Base-by-base conservation (phyloP, 345 rosid species). In the Chamaenerion angustifolium region DNA sequence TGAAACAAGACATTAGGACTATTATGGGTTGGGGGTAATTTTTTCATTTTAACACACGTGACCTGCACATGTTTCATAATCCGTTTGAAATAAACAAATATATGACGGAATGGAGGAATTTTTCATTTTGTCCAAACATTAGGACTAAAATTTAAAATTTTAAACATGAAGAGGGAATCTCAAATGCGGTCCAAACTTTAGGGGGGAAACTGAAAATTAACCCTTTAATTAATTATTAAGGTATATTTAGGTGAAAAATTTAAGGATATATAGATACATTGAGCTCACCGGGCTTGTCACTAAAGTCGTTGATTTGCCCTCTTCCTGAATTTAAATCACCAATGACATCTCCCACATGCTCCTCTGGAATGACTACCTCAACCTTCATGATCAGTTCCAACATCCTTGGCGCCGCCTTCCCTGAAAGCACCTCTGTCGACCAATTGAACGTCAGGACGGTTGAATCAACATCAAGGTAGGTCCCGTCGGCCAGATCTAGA, bases 371-470 rank as follows among this genome's bases (percentile, higher is more conserved):
- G 53, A 87, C 79, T 37, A 87, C 98, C 74, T 92, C 98, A 23
- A 87, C 96, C 70, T 73, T 82, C 96, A 92, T 92, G 27, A 87
- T 71, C 19, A 96, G 96, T 55, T 92, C 98, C 12, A 92, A 74
- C 85, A 92, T 73, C 63, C 65, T 83, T 0, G 96, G 95, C 21
- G 75, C 83, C 0, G 95, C 93, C 75, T 71, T 82, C 92, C 16
- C 93, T 68, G 76, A 83, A 92, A 58, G 96, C 98, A 59, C 98
- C 96, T 63, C 98, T 78, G 14, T 89, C 95, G 12, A 93, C 98
- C 51, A 92, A 78, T 64, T 92, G 98, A 92, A 92, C 31, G 98
- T 95, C 71, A 92, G 58, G 23, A 83, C 98, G 49, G 96, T 87
- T 1, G 98, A 92, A 68, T 92, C 98, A 1, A 92, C 96, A 57